Percentiles rank a stretch among this genome's conserved stretches.
Conservation (phyloP, 768 basidiomycete genomes). For the Dioszegia aurantiaca region DNA sequence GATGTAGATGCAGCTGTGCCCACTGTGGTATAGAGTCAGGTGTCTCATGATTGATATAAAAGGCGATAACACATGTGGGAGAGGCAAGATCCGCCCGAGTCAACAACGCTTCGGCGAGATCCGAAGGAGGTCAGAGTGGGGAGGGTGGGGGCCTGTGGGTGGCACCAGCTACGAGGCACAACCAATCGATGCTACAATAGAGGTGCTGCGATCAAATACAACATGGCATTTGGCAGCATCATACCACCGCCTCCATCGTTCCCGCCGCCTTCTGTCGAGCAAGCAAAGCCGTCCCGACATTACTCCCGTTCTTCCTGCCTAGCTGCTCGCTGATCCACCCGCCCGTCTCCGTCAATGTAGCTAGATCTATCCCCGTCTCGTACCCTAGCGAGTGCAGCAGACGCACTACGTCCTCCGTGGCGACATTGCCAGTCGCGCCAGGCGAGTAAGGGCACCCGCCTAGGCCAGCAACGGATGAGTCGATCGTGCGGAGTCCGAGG, state of each 20-base stretch:
- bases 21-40: no score
- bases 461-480: constrained; percentile 76
- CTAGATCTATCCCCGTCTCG: constrained; percentile 64
- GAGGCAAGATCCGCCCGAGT: constrained; percentile 1
- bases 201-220: no score
- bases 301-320: constrained; percentile 67
- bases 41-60: neutral
- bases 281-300: constrained; percentile 72
- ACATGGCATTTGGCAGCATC: no score
- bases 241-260: no score
- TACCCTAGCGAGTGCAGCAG: constrained; percentile 65
- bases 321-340: constrained; percentile 75
- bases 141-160: no score
- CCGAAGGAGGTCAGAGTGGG: no score
- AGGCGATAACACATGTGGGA: neutral
- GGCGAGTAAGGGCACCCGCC: constrained; percentile 96
- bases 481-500: constrained; percentile 75
- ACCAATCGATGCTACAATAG: no score
- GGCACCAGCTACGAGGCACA: no score
- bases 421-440: constrained; percentile 90
- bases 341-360: constrained; percentile 70
- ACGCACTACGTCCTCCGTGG: constrained; percentile 85
- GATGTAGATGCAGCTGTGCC: no score
- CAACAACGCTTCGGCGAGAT: no score
- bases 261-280: constrained; percentile 41